These are phyloP conservation scores for Pyricularia sp. DNA, from an alignment of 2,329 filamentous ascomycete species.

Conservation along the genomic window DNA sequence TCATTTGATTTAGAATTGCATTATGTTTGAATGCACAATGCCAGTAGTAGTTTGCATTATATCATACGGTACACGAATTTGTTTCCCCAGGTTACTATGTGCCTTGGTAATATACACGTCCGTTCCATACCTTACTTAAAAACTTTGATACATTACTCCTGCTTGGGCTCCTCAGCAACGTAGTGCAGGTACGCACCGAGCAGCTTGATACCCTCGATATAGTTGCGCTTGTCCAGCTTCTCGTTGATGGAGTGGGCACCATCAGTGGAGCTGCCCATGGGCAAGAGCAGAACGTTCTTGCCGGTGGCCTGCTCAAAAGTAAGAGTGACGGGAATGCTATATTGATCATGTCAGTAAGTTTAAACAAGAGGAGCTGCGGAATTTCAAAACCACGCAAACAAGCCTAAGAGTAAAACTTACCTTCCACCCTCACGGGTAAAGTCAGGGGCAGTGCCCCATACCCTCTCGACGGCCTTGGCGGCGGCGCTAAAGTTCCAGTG, in stretches of 20 bases:
- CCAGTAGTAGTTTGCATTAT: background rate
- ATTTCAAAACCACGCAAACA: background rate
- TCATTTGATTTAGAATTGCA: no score
- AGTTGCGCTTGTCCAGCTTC: constrained; percentile 94
- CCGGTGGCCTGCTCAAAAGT: constrained; percentile 96
- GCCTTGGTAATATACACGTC: background rate
- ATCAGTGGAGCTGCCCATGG: constrained; percentile 96
- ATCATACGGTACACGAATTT: background rate
- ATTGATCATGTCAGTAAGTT: background rate
- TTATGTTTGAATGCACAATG: no score
- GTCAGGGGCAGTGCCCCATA: constrained; percentile 89
- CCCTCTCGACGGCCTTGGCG: constrained; percentile 89
- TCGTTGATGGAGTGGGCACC: constrained; percentile 97
- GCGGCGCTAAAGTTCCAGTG: constrained; percentile 98
- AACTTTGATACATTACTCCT: background rate
- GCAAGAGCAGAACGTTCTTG: constrained; percentile 92
- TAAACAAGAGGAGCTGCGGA: no score
- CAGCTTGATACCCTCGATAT: constrained; percentile 96
- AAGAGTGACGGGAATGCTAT: constrained; percentile 87
- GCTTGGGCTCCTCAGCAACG: constrained; percentile 74
- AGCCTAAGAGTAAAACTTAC: constrained; percentile 30
- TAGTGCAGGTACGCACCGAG: constrained; percentile 94
- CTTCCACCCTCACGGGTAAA: constrained; percentile 92
- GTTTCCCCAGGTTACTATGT: background rate
- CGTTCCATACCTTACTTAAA: background rate